These are phyloP conservation scores for Populus tomentosa DNA, from an alignment of 441 rosid species.

Conservation along the genomic window DNA sequence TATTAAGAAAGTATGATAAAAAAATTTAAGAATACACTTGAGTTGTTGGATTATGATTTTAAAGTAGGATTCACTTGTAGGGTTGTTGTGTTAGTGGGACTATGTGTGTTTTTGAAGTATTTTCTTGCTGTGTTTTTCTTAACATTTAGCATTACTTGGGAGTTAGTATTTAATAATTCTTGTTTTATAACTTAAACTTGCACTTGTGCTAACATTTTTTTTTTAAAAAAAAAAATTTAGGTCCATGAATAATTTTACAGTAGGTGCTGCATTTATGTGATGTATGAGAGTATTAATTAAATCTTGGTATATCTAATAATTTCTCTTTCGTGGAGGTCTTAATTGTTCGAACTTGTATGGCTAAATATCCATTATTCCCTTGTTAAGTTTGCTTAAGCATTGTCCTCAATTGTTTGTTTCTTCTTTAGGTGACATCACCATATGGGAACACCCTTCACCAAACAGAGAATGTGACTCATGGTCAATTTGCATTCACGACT, in stretches of 20 bases:
- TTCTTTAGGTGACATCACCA: constrained; percentile 79
- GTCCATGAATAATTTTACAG: neutral
- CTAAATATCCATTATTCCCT: neutral
- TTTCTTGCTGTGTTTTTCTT: no score
- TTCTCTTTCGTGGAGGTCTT: neutral
- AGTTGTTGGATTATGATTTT: no score
- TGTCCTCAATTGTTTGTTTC: neutral
- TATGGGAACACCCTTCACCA: constrained; percentile 67
- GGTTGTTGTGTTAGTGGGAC: neutral
- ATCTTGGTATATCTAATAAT: neutral
- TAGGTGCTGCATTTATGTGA: no score
- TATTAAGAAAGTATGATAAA: no score
- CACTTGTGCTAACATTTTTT: no score
- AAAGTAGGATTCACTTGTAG: neutral
- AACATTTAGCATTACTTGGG: neutral
- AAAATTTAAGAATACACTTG: no score
- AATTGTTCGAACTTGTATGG: neutral
- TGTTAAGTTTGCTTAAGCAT: neutral
- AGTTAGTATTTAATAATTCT: neutral
- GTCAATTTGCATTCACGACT: constrained; percentile 87
- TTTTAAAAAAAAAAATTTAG: neutral
- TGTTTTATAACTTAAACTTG: neutral
- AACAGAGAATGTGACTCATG: constrained; percentile 59
- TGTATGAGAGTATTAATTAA: neutral
- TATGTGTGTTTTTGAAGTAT: neutral